phyloP scores from a whole-genome alignment of 768 basidiomycete genomes.

The Xerocomellus amylosporus region DNA sequence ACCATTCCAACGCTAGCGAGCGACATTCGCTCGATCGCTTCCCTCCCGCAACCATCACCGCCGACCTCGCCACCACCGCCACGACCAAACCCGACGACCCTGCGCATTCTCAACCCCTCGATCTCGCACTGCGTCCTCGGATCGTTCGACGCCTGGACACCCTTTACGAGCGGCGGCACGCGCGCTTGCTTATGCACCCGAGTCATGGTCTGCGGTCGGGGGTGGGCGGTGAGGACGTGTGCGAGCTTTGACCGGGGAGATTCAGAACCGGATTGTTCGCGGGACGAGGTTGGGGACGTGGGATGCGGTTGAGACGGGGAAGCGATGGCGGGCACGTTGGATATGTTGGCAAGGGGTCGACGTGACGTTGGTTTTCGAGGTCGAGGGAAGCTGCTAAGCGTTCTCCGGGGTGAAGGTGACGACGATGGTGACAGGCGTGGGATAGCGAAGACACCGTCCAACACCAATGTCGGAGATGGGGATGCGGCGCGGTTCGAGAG shows the following conservation, averaged over 20 bases:
- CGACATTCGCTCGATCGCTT: not conserved
- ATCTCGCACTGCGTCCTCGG: constrained; percentile 5
- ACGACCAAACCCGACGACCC: not conserved
- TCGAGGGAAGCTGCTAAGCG: not conserved
- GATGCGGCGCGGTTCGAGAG: not conserved
- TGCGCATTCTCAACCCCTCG: constrained; percentile 2
- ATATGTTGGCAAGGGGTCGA: not conserved
- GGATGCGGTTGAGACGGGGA: not conserved
- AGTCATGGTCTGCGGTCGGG: not conserved
- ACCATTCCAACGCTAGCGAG: constrained; percentile 15
- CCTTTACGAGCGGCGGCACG: not conserved
- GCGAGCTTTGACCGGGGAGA: constrained; percentile 25
- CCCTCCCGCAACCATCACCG: not conserved
- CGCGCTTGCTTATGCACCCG: not conserved
- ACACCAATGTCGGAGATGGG: constrained; percentile 17
- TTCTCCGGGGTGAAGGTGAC: not conserved
- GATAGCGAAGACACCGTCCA: constrained; percentile 24
- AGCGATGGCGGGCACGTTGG: not conserved
- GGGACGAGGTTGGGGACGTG: not conserved
- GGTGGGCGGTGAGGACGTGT: constrained; percentile 10
- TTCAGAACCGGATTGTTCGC: not conserved
- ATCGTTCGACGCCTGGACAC: constrained; percentile 2
- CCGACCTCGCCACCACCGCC: not conserved
- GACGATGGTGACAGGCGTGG: not conserved
- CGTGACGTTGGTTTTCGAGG: constrained; percentile 2